Evolutionary conservation across 163 green algal species (phyloP), one percentile per base, ranked within the genome.

Genomic region (Chlamydomonas reinhardtii): DNA sequence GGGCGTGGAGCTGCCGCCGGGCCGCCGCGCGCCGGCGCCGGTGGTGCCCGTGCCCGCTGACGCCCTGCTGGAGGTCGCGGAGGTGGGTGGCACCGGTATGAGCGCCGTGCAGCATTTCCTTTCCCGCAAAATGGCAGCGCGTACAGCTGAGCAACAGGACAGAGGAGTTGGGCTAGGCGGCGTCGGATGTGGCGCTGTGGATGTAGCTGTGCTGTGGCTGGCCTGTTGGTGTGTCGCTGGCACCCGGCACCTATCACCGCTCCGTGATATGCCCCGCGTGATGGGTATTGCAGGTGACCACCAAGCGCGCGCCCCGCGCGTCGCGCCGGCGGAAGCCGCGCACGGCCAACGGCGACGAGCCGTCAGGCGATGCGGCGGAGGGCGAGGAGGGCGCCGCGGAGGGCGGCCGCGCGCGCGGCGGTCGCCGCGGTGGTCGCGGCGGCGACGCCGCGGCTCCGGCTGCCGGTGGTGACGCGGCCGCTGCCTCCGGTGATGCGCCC

Each of bases 21-120:
- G 48, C 48, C 48, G 48, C 48, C 48, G 48, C 25, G 43, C 24
- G 72, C 25, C 11, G 39, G 31, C n/a, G 68, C 16, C 78, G 6
- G 79, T 19, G n/a, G 48, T 54, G 39, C 27, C 29, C 17, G 27
- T 29, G 72, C 22, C 48, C 35, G 77, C 68, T 0, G 68, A 78
- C 37, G 68, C 62, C 31, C 79, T 73, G 52, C 32, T 85, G 32
- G 79, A 77, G 79, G 11, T 52, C 22, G 52, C 48, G 5, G 25
- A 85, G 68, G 69, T 78, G 79, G 8, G 78, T 16, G 22, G 14
- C 3, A 43, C n/a, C n/a, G n/a, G n/a, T n/a, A 5, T 22, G 14
- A 4, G 56, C 5, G n/a, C n/a, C n/a, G n/a, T n/a, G n/a, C n/a
- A n/a, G n/a, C n/a, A n/a, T n/a, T n/a, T n/a, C n/a, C n/a, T n/a